Conservation (phyloP, 306 rosid species). For the Rubus parviflorus region DNA sequence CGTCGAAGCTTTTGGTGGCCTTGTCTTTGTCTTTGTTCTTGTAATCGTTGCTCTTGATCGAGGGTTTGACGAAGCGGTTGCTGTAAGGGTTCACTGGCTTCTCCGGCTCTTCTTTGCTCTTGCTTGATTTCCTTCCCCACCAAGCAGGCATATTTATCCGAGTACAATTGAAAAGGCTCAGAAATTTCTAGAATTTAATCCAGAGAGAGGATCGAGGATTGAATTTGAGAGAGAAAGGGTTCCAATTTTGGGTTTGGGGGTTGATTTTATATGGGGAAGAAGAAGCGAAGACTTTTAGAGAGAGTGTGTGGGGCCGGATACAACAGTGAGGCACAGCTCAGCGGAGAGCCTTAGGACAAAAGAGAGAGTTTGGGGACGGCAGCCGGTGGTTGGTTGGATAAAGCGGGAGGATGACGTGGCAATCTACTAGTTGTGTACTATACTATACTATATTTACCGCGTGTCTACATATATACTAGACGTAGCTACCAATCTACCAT, state of each 20-base stretch:
- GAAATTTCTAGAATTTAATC: no score
- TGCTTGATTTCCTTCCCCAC: slow-evolving; percentile 73
- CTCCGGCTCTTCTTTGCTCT: slow-evolving; percentile 56
- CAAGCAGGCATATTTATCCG: slow-evolving; percentile 71
- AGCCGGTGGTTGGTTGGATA: slow-evolving; percentile 84
- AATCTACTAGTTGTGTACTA: slow-evolving; percentile 11
- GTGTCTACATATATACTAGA: no score
- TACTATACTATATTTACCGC: background rate
- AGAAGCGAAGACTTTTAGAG: slow-evolving; percentile 11
- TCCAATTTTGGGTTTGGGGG: background rate
- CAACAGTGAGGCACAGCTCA: slow-evolving; percentile 53
- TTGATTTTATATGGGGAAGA: slow-evolving; percentile 25
- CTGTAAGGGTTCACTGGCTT: slow-evolving; percentile 17
- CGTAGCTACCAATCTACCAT: no score
- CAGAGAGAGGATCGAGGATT: no score
- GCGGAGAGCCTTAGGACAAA: slow-evolving; percentile 23
- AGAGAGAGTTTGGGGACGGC: slow-evolving; percentile 47
- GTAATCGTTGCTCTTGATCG: slow-evolving; percentile 31
- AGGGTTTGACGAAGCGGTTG: slow-evolving; percentile 27
- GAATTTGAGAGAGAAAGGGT: slow-evolving; percentile 2
- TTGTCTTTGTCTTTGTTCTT: slow-evolving; percentile 22
- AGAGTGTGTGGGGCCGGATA: slow-evolving; percentile 5
- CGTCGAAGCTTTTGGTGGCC: slow-evolving; percentile 56
- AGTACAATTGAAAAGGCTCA: no score
- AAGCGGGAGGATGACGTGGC: slow-evolving; percentile 58